phyloP scores from a whole-genome alignment of 371 early-diverging fungal genomes.

The Mortierella sp. region DNA sequence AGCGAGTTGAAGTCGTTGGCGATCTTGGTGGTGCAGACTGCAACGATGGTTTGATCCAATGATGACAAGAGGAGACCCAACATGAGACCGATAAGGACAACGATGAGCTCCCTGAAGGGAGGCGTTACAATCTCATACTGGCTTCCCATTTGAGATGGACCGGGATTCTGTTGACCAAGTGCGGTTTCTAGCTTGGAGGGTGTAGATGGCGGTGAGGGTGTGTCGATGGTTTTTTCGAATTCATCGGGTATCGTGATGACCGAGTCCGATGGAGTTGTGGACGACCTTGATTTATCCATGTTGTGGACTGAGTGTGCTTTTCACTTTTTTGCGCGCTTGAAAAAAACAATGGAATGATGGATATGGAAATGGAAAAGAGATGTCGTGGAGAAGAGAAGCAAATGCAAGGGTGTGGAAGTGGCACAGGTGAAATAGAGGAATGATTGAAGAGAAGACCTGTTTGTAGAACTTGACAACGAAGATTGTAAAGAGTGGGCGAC shows the following conservation, averaged over 20 bases:
- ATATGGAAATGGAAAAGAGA: neutral
- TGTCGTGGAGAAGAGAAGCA: neutral
- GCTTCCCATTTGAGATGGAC: constrained; percentile 4
- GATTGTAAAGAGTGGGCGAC: neutral
- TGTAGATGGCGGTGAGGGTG: neutral
- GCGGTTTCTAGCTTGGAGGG: neutral
- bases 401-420: neutral
- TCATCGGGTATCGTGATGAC: neutral
- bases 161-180: constrained; percentile 18
- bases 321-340: neutral
- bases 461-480: neutral
- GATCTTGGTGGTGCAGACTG: constrained; percentile 66
- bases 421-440: neutral
- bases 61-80: constrained; percentile 75
- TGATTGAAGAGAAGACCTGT: neutral
- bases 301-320: neutral
- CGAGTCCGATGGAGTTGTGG: neutral
- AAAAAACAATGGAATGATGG: neutral
- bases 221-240: neutral
- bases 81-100: constrained; percentile 55
- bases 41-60: constrained; percentile 80
- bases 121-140: constrained; percentile 9
- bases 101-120: constrained; percentile 34
- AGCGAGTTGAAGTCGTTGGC: constrained; percentile 69
- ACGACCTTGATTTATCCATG: constrained; percentile 2